Evolutionary conservation across 495 filamentous ascomycete species (phyloP).

Genomic region (Aspergillus hancockii): DNA sequence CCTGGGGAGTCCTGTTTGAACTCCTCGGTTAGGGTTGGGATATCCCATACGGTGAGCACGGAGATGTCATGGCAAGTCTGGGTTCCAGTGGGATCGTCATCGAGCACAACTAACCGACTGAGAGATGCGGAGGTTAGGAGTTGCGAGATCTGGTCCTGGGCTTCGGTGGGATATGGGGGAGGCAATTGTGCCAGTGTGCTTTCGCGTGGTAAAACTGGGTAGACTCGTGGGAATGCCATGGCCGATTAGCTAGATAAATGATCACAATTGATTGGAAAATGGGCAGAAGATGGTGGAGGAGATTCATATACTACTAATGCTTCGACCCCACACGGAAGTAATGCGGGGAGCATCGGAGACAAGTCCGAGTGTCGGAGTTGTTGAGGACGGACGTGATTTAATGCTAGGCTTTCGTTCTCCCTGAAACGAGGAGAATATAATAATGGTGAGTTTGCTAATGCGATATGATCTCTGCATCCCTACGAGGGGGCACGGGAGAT

Average conservation of each 20-base stretch:
- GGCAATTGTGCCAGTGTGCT: slow-evolving; percentile 36
- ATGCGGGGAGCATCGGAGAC: slow-evolving; percentile 9
- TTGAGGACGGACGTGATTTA: too few relatives aligned
- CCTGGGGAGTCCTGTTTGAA: slow-evolving; percentile 37
- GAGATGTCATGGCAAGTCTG: slow-evolving; percentile 58
- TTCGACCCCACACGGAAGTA: neutral
- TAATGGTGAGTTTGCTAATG: too few relatives aligned
- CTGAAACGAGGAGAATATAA: too few relatives aligned
- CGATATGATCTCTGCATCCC: too few relatives aligned
- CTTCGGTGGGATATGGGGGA: slow-evolving; percentile 32
- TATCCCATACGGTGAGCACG: slow-evolving; percentile 57
- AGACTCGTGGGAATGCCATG: slow-evolving; percentile 28
- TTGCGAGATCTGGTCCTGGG: slow-evolving; percentile 38
- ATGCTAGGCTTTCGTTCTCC: too few relatives aligned
- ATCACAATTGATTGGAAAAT: too few relatives aligned
- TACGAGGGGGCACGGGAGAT: too few relatives aligned
- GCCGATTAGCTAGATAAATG: neutral
- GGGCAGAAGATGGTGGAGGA: too few relatives aligned
- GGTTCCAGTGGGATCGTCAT: slow-evolving; percentile 59
- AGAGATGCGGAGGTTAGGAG: slow-evolving; percentile 31
- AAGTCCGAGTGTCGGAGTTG: slow-evolving; percentile 3
- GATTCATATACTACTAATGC: too few relatives aligned
- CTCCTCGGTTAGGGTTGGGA: slow-evolving; percentile 40
- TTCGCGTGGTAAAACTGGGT: slow-evolving; percentile 30
- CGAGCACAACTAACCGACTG: slow-evolving; percentile 50